These are phyloP conservation scores for Gracilaria gracilis DNA, from an alignment of 23 red algal species.

Conservation along the genomic window DNA sequence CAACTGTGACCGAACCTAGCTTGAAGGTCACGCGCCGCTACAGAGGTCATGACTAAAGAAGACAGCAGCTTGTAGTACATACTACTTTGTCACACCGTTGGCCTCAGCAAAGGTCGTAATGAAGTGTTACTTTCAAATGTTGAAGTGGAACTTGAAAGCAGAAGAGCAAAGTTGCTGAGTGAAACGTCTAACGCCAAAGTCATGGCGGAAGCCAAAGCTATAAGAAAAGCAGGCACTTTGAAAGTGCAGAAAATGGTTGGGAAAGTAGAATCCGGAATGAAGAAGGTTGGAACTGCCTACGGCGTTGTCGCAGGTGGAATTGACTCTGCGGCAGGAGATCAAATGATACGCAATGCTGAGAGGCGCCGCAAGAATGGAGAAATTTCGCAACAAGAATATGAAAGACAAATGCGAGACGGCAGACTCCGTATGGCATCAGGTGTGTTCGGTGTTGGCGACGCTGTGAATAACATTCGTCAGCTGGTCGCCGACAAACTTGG, in stretches of 20 bases:
- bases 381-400: background rate
- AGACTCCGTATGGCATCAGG: background rate
- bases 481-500: background rate
- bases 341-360: constrained; percentile 26
- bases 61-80: too few species aligned
- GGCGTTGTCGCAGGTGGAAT: background rate
- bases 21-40: too few species aligned
- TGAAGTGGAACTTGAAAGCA: too few species aligned
- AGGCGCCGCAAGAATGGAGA: background rate
- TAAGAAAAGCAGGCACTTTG: background rate
- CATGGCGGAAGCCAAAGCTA: too few species aligned
- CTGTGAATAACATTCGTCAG: background rate
- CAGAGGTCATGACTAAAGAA: too few species aligned
- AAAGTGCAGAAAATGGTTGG: constrained; percentile 18
- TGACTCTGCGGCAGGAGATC: constrained; percentile 22
- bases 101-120: too few species aligned
- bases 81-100: too few species aligned
- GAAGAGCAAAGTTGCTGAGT: too few species aligned
- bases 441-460: constrained; percentile 24
- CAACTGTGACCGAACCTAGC: too few species aligned
- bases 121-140: too few species aligned
- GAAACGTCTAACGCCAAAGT: too few species aligned
- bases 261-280: background rate
- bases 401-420: background rate
- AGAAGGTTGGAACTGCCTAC: background rate